Evolutionary conservation across 129 eudicot genomes (phyloP).

Genomic region (Calendula officinalis): DNA sequence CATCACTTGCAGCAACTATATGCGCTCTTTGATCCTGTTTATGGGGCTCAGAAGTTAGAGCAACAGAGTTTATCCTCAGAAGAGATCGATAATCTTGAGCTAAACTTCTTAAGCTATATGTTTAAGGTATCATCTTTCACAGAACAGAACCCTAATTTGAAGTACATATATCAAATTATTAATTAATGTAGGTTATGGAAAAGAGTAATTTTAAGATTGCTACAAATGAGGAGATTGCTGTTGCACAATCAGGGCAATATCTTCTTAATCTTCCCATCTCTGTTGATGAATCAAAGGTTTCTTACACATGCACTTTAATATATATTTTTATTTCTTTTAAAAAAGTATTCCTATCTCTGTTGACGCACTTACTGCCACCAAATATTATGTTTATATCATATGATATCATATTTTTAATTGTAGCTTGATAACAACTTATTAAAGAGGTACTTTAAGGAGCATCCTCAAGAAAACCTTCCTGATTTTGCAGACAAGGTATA

Average conservation of each 20-base stretch:
- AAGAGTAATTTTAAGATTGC: slow-evolving; percentile 89
- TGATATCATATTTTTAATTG: slow-evolving; percentile 9
- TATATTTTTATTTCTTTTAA: too few relatives aligned
- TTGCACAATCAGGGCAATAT: slow-evolving; percentile 90
- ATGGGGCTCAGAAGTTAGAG: slow-evolving; percentile 61
- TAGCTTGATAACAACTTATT: slow-evolving; percentile 80
- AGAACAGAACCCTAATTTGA: too few relatives aligned
- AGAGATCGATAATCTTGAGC: slow-evolving; percentile 37
- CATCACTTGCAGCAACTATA: slow-evolving; percentile 57
- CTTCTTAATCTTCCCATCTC: slow-evolving; percentile 91
- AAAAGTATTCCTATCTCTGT: too few relatives aligned
- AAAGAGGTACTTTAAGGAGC: slow-evolving; percentile 64
- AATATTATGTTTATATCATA: background rate
- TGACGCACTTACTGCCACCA: too few relatives aligned
- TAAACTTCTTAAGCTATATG: slow-evolving; percentile 33
- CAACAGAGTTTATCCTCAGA: slow-evolving; percentile 62
- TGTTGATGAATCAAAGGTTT: slow-evolving; percentile 93
- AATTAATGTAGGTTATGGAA: slow-evolving; percentile 55
- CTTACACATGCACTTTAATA: background rate
- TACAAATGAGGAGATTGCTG: slow-evolving; percentile 73
- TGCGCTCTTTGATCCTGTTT: slow-evolving; percentile 68
- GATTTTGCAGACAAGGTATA: slow-evolving; percentile 90
- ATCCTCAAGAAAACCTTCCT: slow-evolving; percentile 79
- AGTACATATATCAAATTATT: too few relatives aligned
- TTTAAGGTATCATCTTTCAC: slow-evolving; percentile 46